Evolutionary conservation across 2,329 filamentous ascomycete genomes (phyloP).

Genomic region (Diaporthe velutina): DNA sequence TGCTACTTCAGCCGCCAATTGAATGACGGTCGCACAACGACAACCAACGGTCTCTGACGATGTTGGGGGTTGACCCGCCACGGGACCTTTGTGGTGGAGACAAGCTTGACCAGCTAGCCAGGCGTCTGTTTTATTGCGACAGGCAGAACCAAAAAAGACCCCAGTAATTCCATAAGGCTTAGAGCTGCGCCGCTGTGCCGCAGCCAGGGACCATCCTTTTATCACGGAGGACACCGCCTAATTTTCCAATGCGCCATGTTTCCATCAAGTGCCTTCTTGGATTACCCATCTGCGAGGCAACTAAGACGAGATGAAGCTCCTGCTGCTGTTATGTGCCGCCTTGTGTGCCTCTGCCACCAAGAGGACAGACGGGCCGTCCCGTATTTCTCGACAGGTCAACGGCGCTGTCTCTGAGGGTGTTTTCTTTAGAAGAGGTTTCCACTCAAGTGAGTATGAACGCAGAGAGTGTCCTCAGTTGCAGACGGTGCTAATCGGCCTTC

Average conservation of each 20-base stretch:
- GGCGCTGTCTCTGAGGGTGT: conserved; percentile 18
- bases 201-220: background rate
- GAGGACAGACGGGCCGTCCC: background rate
- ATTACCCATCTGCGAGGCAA: too few relatives aligned
- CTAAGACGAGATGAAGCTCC: conserved; percentile 15
- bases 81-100: background rate
- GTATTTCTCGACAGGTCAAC: conserved; percentile 1
- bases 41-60: background rate
- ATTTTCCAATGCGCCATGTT: background rate
- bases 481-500: background rate
- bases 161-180: background rate
- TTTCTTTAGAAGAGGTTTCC: conserved; percentile 42
- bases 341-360: background rate
- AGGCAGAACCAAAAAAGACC: background rate
- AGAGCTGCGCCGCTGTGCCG: conserved; percentile 1
- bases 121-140: background rate
- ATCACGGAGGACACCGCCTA: background rate
- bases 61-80: background rate
- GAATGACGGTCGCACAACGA: background rate
- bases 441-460: conserved; percentile 42
- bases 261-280: too few relatives aligned
- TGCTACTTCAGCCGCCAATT: background rate
- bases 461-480: background rate
- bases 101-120: background rate
- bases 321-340: conserved; percentile 5